These are phyloP conservation scores for Blastobotrys persicus DNA, from an alignment of 1,139 yeast genomes.

Conservation along the genomic window DNA sequence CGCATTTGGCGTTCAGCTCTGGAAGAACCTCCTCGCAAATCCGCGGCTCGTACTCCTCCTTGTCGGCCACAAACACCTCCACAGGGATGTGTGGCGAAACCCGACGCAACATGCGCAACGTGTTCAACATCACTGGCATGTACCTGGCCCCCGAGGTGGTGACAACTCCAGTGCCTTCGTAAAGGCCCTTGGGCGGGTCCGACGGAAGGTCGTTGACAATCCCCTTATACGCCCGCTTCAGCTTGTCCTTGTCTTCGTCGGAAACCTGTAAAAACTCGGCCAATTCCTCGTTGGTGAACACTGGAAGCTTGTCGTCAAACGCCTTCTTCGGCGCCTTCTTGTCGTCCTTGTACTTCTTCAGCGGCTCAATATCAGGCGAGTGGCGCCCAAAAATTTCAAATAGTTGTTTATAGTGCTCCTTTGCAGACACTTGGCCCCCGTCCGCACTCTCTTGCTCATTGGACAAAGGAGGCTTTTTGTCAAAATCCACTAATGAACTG, in stretches of 20 bases:
- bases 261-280: slow-evolving; percentile 54
- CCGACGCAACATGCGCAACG: slow-evolving; percentile 62
- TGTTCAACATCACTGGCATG: slow-evolving; percentile 67
- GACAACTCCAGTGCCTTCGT: slow-evolving; percentile 67
- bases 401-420: slow-evolving; percentile 10
- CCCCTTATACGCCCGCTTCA: slow-evolving; percentile 52
- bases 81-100: slow-evolving; percentile 67
- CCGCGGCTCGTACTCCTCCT: slow-evolving; percentile 66
- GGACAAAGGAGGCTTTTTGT: not conserved
- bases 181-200: slow-evolving; percentile 36
- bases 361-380: slow-evolving; percentile 15
- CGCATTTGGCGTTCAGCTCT: slow-evolving; percentile 65
- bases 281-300: slow-evolving; percentile 46
- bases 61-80: slow-evolving; percentile 70
- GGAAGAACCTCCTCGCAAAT: slow-evolving; percentile 67
- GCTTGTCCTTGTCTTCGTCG: slow-evolving; percentile 44
- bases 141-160: slow-evolving; percentile 80
- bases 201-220: slow-evolving; percentile 50
- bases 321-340: slow-evolving; percentile 24
- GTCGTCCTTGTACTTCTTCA: slow-evolving; percentile 27
- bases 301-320: slow-evolving; percentile 24
- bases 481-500: slow-evolving; percentile 2
- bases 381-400: slow-evolving; percentile 14
- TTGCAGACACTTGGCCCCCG: not conserved
- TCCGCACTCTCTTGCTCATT: not conserved